Base-by-base conservation (phyloP, 805 yeast genomes). In the Candida glaebosa region DNA sequence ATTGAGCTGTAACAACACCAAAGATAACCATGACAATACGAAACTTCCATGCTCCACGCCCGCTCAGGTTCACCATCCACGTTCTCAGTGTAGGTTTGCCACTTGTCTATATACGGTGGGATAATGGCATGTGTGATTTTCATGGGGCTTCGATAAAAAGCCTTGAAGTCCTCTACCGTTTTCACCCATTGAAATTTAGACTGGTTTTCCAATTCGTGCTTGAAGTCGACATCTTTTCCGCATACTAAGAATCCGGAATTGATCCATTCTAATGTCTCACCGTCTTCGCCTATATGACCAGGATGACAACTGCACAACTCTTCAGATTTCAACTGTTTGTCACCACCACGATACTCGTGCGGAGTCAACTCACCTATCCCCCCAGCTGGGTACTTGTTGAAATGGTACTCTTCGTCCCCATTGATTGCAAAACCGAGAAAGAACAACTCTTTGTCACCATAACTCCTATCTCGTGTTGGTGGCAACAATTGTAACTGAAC, bases 271-370 rank as follows among this genome's bases (percentile, higher is more conserved):
- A 69, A 44, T 0, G 78, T 65, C 31, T 62, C 65, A 35, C 68
- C 60, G 54, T 75, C 81, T n/a, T 61, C 58, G 35, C 75, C 80
- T 5, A 80, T 54, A 56, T 80, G 85, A 2, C 78, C 82, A 0
- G 84, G 84, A 53, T 79, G 84, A 17, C 79, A 75, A 1, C 81
- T 69, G 55, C 84, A 79, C 18, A 79, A 45, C 59, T 77, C 81
- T 36, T 61, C 48, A 31, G 58, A 69, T 48, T 65, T 58, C 54
- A 47, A 50, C 43, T 20, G 53, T 7, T 37, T 31, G 20, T 41
- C 43, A n/a, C 40, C 26, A 6, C 46, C 34, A 36, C 64, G 51
- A 19, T 61, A 61, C 4, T 34, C 34, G 14, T 43, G 53, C 3
- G 65, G 65, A 10, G 68, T 65, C 16, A 53, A 45, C 19, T 52